These are phyloP conservation scores for Ophiorrhiza pumila DNA, from an alignment of 257 asterid species.

Conservation along the genomic window DNA sequence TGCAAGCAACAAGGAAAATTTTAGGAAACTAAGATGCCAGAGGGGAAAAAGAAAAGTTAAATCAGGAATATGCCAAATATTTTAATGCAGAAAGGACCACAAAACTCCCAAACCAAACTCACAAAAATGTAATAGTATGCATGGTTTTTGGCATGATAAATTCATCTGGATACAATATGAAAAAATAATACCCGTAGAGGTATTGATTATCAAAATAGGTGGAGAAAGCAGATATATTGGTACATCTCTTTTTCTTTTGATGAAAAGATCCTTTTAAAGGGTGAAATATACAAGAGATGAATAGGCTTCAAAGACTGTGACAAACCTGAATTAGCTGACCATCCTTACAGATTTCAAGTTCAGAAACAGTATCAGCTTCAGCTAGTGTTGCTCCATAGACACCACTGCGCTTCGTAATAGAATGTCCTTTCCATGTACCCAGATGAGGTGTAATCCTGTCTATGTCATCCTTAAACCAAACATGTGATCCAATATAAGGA, in stretches of 20 bases:
- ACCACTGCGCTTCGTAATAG: conserved; percentile 85
- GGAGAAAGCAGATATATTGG: background rate
- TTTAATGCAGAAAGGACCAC: background rate
- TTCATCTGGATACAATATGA: background rate
- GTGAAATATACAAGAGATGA: background rate
- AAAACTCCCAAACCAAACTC: background rate
- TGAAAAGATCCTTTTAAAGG: background rate
- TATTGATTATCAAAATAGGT: background rate
- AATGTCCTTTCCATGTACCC: conserved; percentile 91
- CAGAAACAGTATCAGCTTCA: conserved; percentile 66
- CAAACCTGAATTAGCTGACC: conserved; percentile 82
- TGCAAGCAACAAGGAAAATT: conserved; percentile 19
- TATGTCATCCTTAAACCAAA: conserved; percentile 47
- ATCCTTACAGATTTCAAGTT: conserved; percentile 56
- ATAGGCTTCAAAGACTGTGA: conserved; percentile 14
- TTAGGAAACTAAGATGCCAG: background rate
- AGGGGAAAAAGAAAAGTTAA: background rate
- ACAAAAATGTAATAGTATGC: background rate
- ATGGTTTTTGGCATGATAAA: background rate
- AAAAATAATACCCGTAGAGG: background rate
- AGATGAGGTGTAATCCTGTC: conserved; percentile 61
- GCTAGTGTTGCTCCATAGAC: conserved; percentile 87
- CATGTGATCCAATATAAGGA: conserved; percentile 7
- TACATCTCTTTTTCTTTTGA: background rate
- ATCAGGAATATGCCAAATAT: background rate